A percentile compares a stretch with the other conserved stretches of the same genome.
phyloP scores from a whole-genome alignment of 108 stramenopile genomes.

The Mediolabrus comicus region DNA sequence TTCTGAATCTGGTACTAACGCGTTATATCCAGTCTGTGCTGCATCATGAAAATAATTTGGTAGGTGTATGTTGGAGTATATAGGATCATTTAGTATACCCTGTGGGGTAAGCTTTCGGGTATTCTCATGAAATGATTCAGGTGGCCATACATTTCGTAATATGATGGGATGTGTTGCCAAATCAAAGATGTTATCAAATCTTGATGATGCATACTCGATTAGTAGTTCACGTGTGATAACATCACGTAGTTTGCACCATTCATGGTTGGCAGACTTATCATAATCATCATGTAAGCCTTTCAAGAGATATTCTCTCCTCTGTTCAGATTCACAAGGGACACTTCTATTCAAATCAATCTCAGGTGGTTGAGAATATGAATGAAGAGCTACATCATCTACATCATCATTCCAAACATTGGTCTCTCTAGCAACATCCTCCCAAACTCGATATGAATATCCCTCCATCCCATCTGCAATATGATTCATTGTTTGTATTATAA shows the following conservation, averaged over 20 bases:
- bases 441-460: constrained; percentile 6
- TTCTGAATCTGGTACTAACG: constrained; percentile 60
- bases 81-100: constrained; percentile 55
- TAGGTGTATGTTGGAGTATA: constrained; percentile 42
- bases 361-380: constrained; percentile 1
- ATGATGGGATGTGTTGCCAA: constrained; percentile 32
- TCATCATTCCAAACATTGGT: constrained; percentile 1
- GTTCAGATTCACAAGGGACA: constrained; percentile 19
- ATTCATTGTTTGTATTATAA: constrained; percentile 1
- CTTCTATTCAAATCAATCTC: constrained; percentile 31
- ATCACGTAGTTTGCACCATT: constrained; percentile 27
- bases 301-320: constrained; percentile 11
- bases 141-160: constrained; percentile 32
- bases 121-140: constrained; percentile 12
- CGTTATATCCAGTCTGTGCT: constrained; percentile 30
- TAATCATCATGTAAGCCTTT: not conserved
- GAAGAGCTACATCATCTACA: too few species aligned
- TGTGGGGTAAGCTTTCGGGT: constrained; percentile 48
- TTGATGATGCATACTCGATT: constrained; percentile 9
- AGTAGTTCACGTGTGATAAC: constrained; percentile 26
- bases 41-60: constrained; percentile 65
- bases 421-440: constrained; percentile 21
- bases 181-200: constrained; percentile 23
- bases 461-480: constrained; percentile 15
- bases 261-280: not conserved